Evolutionary conservation across 441 rosid genomes (phyloP).

Genomic region (Theobroma grandiflorum): DNA sequence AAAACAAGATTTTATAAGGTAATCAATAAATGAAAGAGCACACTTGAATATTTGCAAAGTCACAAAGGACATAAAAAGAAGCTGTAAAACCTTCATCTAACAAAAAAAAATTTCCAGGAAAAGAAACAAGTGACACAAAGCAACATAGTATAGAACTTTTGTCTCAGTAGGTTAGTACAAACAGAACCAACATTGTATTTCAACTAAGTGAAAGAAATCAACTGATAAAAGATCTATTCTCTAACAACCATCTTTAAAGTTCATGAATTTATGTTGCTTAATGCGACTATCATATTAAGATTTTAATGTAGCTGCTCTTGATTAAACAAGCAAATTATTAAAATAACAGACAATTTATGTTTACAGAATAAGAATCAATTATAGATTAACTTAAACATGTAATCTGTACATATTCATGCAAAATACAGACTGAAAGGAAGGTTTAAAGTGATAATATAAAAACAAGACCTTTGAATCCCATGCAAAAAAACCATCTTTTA

Average conservation of each 20-base stretch:
- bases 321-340: not conserved
- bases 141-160: slow-evolving; percentile 6
- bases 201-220: slow-evolving; percentile 15
- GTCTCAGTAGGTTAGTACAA: slow-evolving; percentile 3
- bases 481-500: slow-evolving; percentile 88
- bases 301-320: not conserved
- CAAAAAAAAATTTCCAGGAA: not conserved
- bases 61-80: not conserved
- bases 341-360: not conserved
- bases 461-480: slow-evolving; percentile 92
- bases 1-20: slow-evolving; percentile 20
- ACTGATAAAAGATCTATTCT: not conserved
- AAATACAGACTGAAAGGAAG: not conserved
- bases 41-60: not conserved
- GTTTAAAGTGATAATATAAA: slow-evolving; percentile 5
- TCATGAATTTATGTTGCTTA: slow-evolving; percentile 13
- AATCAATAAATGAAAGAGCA: not conserved
- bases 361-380: slow-evolving; percentile 11
- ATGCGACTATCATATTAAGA: not conserved
- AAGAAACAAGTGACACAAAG: not conserved
- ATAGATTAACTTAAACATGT: slow-evolving; percentile 1
- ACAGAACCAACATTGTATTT: not conserved
- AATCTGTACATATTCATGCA: not conserved
- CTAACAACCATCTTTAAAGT: not conserved
- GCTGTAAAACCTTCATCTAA: not conserved